phyloP scores from a whole-genome alignment of 2,329 filamentous ascomycete species.

The Penicillium polonicum region DNA sequence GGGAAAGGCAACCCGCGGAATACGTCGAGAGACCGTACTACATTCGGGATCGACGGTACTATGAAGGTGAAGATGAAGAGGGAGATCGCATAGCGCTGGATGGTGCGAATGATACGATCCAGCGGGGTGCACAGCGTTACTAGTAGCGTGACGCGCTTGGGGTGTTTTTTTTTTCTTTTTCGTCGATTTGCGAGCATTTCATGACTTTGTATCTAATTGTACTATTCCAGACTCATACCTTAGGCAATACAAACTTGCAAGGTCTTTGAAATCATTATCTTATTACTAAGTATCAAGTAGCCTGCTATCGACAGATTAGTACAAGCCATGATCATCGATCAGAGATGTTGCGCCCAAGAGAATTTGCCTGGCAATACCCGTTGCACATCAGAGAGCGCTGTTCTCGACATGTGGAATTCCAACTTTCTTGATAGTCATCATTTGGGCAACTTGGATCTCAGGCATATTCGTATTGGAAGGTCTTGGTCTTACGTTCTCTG shows the following conservation, averaged over 20 bases:
- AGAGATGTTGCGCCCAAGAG: background rate
- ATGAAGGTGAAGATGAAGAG: slow-evolving; percentile 37
- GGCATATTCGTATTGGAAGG: background rate
- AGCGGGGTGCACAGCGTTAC: slow-evolving; percentile 36
- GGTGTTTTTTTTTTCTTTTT: background rate
- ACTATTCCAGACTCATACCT: background rate
- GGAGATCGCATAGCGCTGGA: slow-evolving; percentile 34
- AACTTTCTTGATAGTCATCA: background rate
- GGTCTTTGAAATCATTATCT: background rate
- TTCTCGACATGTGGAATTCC: background rate
- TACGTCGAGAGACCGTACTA: slow-evolving; percentile 48
- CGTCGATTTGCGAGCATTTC: background rate
- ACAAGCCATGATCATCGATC: background rate
- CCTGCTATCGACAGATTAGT: background rate
- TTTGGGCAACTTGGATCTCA: background rate
- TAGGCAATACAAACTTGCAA: background rate
- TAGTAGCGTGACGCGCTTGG: background rate
- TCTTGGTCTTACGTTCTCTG: background rate
- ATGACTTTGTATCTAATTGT: slow-evolving; percentile 7
- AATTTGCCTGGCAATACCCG: background rate
- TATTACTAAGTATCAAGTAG: background rate
- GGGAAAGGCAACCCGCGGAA: slow-evolving; percentile 48
- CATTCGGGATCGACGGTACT: slow-evolving; percentile 41
- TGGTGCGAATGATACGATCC: slow-evolving; percentile 31
- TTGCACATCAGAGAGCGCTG: background rate